Evolutionary conservation across 2,329 filamentous ascomycete genomes (phyloP), one percentile per base, ranked within the genome.

Genomic region (Stagonosporopsis tanaceti): DNA sequence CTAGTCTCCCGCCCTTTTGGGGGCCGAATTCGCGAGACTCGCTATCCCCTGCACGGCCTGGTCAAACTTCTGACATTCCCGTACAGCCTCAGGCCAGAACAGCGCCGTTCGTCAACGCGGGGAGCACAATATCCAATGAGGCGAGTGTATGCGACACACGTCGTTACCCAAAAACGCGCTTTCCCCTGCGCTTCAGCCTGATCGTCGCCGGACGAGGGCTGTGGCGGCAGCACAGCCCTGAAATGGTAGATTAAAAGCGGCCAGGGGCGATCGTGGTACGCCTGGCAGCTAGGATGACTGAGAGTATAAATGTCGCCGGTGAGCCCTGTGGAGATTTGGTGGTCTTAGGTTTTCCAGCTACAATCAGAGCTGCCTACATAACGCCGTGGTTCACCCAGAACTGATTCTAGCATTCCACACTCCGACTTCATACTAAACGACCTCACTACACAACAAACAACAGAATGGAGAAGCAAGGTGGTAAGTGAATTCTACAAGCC

Each of bases 401-500:
- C 35, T 40, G 27, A 8, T 35, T n/a, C 22, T 35, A 22, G 20
- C 7, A 37, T 30, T 22, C 24, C 1, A 51, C 22, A 42, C 14
- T 15, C 20, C 28, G 14, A 34, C 30, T 25, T 37, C 22, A 34
- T 28, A 51, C 42, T 2, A 17, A 37, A 7, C 15, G 15, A 6
- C n/a, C 17, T 37, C 15, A 20, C 9, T 28, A 28, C 9, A 39
- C 32, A 42, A 17, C 17, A 48, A 37, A 24, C 53, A 50, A 48
- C 63, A 65, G 35, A 62, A 75, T 75, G 73, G 73, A 74, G 67
- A 75, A 75, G 59, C 67, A 70, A 71, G 66, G 68, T 57, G 72
- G 73, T 75, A 44, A 69, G 72, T 68, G 32, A 41, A 25, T 20
- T 30, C 12, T 22, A 20, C 30, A 9, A 25, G 35, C 37, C 8